Percentiles rank a stretch among this genome's conserved stretches.
Evolutionary conservation across 192 early-diverging fungal genomes (phyloP).

Genomic region (Funneliformis geosporum): DNA sequence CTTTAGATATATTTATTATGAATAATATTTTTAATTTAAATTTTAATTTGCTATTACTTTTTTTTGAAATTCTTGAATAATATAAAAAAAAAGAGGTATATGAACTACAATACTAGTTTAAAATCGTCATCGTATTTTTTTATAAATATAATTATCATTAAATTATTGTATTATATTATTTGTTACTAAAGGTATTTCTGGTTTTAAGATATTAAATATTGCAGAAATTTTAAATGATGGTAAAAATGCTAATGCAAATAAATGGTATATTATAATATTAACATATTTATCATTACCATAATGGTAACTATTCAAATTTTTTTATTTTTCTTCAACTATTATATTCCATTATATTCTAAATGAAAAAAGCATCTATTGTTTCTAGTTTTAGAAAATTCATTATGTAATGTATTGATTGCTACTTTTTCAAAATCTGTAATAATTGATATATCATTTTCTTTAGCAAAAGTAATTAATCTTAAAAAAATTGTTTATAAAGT

Average conservation of each 20-base stretch:
- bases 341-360: neutral
- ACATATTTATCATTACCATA: neutral
- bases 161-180: neutral
- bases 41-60: neutral
- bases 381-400: neutral
- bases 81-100: neutral
- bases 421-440: conserved; percentile 14
- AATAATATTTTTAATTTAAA: neutral
- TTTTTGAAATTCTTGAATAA: conserved; percentile 17
- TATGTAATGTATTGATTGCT: neutral
- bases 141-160: neutral
- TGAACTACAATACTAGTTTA: neutral
- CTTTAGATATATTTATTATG: neutral
- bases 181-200: neutral
- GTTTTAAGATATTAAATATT: neutral
- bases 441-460: neutral
- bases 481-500: neutral
- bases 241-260: conserved; percentile 17
- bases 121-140: no score
- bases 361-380: conserved; percentile 11
- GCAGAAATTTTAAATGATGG: neutral
- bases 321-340: neutral
- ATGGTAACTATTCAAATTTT: neutral
- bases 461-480: neutral
- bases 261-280: neutral